These are phyloP conservation scores for Fusarium compactum DNA, from an alignment of 2,329 filamentous ascomycete species.

Conservation along the genomic window DNA sequence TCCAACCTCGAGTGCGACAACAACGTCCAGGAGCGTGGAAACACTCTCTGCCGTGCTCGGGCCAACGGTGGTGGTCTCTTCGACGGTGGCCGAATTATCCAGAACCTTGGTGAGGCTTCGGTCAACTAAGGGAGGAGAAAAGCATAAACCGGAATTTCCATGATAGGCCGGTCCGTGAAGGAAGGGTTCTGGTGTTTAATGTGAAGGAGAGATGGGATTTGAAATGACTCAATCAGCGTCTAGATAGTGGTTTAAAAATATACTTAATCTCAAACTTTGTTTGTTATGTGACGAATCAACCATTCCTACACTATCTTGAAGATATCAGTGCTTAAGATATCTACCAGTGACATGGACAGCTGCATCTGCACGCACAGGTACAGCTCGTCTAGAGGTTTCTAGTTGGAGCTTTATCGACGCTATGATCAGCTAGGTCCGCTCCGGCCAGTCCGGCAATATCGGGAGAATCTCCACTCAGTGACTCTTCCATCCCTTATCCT, in stretches of 20 bases:
- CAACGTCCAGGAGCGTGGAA: constrained; percentile 10
- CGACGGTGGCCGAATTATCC: constrained; percentile 13
- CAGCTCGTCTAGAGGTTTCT: constrained; percentile 28
- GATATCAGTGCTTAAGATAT: neutral
- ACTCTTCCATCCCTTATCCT: neutral
- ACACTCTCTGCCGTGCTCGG: constrained; percentile 14
- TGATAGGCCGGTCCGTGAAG: neutral
- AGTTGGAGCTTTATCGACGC: constrained; percentile 32
- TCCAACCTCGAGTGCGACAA: constrained; percentile 13
- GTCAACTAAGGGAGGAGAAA: constrained; percentile 1
- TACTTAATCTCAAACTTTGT: constrained; percentile 1
- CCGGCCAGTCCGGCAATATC: constrained; percentile 31
- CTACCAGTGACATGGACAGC: neutral
- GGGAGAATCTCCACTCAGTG: constrained; percentile 17
- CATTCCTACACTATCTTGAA: neutral
- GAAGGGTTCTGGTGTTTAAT: neutral
- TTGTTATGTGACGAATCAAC: neutral
- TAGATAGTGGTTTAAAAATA: constrained; percentile 10
- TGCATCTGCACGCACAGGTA: neutral
- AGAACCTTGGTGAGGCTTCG: constrained; percentile 8
- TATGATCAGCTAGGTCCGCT: constrained; percentile 29
- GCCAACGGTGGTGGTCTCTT: neutral
- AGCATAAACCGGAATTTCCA: neutral
- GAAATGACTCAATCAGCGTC: constrained; percentile 1
- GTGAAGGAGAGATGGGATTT: constrained; percentile 3